These are phyloP conservation scores for Rosa rugosa DNA, from an alignment of 306 rosid species.

Conservation along the genomic window DNA sequence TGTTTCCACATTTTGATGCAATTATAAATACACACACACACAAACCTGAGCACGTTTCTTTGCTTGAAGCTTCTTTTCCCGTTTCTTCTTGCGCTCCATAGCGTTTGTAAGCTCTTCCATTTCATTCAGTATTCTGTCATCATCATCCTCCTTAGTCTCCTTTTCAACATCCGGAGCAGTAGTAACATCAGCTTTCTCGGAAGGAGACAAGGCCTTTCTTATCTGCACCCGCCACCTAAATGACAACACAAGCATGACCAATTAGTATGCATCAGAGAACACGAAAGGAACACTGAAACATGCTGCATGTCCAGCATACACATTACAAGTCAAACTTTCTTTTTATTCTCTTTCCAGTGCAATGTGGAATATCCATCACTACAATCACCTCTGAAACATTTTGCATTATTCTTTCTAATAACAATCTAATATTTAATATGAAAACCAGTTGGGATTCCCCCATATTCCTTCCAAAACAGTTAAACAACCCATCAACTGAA, in stretches of 20 bases:
- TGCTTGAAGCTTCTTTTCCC: conserved; percentile 65
- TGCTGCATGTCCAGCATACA: background rate
- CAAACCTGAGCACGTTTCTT: conserved; percentile 81
- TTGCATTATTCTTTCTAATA: background rate
- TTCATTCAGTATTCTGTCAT: conserved; percentile 76
- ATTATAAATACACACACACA: background rate
- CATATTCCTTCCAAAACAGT: background rate
- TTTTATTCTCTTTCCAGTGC: background rate
- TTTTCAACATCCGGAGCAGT: conserved; percentile 26
- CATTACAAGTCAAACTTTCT: background rate
- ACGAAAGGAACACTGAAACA: background rate
- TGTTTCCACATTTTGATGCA: background rate
- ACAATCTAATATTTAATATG: background rate
- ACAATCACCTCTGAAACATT: background rate
- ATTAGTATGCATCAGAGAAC: background rate
- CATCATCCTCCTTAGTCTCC: conserved; percentile 58
- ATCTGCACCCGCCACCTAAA: conserved; percentile 52
- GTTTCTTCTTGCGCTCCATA: conserved; percentile 82
- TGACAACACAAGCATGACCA: background rate
- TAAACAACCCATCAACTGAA: background rate
- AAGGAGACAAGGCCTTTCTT: conserved; percentile 46
- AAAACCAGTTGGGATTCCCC: background rate
- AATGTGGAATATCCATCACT: background rate
- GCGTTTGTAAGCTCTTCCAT: conserved; percentile 88
- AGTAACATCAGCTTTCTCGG: conserved; percentile 40